phyloP scores from a whole-genome alignment of 164 flowering plant genomes.

The Tetracentron sinense region DNA sequence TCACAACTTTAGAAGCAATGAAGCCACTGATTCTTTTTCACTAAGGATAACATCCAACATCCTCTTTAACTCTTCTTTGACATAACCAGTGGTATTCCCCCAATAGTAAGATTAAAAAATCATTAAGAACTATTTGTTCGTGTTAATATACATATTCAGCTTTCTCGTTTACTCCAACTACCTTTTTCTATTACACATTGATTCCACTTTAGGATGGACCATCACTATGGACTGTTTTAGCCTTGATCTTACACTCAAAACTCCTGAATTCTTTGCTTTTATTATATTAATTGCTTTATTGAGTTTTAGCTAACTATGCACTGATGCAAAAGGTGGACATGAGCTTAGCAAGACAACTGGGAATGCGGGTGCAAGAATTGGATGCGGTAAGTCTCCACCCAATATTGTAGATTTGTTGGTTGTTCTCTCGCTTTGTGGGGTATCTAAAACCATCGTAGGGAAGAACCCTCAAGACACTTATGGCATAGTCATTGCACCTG shows the following conservation, averaged over 20 bases:
- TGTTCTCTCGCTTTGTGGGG: background rate
- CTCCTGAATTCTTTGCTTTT: background rate
- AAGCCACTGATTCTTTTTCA: too few relatives aligned
- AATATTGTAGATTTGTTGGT: background rate
- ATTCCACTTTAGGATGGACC: background rate
- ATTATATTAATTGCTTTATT: background rate
- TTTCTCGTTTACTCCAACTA: too few relatives aligned
- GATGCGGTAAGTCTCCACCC: conserved; percentile 56
- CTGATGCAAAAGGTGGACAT: conserved; percentile 65
- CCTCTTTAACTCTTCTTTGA: too few relatives aligned
- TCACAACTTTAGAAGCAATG: too few relatives aligned
- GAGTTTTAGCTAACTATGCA: background rate
- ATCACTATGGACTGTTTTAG: background rate
- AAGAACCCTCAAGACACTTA: background rate
- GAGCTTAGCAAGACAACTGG: conserved; percentile 93
- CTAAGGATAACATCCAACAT: too few relatives aligned
- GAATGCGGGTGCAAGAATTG: conserved; percentile 89
- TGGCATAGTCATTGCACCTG: background rate
- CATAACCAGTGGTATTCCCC: too few relatives aligned
- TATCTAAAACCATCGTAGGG: too few relatives aligned
- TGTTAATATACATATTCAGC: too few relatives aligned
- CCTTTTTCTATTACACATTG: too few relatives aligned
- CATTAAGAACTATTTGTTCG: too few relatives aligned
- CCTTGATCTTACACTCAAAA: background rate
- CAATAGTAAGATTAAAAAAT: too few relatives aligned